Percentiles rank a stretch among this genome's conserved stretches.
Conservation (phyloP, 2,329 filamentous ascomycete species). For the Trichophyton rubrum region DNA sequence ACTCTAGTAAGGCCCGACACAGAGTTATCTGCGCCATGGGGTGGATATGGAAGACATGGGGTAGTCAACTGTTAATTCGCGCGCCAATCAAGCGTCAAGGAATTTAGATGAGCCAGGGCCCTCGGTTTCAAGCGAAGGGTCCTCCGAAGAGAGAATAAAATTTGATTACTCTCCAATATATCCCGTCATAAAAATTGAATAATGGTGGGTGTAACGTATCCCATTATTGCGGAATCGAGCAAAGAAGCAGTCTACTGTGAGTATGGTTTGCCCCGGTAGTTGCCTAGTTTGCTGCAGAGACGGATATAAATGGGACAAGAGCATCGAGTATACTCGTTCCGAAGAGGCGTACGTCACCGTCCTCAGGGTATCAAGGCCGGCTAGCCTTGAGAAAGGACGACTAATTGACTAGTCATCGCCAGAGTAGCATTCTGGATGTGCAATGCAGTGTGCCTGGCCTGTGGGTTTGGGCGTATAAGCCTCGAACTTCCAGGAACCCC, state of each 20-base stretch:
- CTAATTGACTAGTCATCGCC: not conserved
- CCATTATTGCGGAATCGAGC: not conserved
- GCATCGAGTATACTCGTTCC: not conserved
- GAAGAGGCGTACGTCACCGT: not conserved
- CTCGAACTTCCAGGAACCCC: not conserved
- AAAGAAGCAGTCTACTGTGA: not conserved
- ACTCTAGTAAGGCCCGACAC: not conserved
- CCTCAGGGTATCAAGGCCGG: not conserved
- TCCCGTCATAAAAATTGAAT: not conserved
- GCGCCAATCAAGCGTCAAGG: not conserved
- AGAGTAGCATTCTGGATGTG: too few relatives aligned
- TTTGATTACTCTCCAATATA: not conserved
- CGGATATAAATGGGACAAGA: slow-evolving; percentile 4
- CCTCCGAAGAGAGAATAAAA: not conserved
- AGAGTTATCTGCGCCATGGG: not conserved
- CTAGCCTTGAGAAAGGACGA: not conserved
- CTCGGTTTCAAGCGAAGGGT: slow-evolving; percentile 3
- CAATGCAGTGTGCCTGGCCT: not conserved
- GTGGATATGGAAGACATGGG: not conserved
- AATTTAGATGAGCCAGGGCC: not conserved
- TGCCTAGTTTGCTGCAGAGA: not conserved
- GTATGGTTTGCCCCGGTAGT: not conserved
- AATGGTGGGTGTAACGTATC: not conserved
- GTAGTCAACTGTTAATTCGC: not conserved
- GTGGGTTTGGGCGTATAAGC: not conserved